A percentile compares a stretch with the other conserved stretches of the same genome.
These are phyloP conservation scores for Macrocystidia cucumis DNA, from an alignment of 1,284 basidiomycete genomes.

Conservation along the genomic window DNA sequence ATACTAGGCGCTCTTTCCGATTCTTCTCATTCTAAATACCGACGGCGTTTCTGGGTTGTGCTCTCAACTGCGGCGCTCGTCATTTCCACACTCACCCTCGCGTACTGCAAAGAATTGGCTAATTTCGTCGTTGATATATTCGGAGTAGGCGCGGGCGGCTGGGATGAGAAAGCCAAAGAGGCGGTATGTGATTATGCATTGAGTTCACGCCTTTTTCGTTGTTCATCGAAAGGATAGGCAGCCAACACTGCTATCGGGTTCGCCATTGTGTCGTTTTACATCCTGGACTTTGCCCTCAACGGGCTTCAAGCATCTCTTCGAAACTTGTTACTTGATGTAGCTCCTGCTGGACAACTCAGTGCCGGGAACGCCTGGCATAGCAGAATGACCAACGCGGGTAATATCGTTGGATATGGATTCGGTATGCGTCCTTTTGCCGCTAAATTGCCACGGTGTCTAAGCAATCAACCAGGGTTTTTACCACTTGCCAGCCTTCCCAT, in stretches of 20 bases:
- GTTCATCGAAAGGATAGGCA: constrained; percentile 34
- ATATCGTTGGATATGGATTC: constrained; percentile 87
- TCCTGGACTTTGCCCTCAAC: constrained; percentile 94
- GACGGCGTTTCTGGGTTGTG: constrained; percentile 86
- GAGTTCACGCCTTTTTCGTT: constrained; percentile 3
- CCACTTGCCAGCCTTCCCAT: constrained; percentile 73
- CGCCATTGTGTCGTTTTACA: constrained; percentile 88
- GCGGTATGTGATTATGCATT: constrained; percentile 31
- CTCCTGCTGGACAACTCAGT: constrained; percentile 82
- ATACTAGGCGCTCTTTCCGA: constrained; percentile 84
- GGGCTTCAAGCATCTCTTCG: constrained; percentile 89
- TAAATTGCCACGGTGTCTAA: not conserved
- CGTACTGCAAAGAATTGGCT: constrained; percentile 79
- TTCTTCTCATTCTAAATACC: constrained; percentile 81
- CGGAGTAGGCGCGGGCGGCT: constrained; percentile 76
- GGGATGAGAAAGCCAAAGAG: constrained; percentile 76
- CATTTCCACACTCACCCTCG: constrained; percentile 68
- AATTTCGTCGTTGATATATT: constrained; percentile 72
- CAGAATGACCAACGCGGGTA: constrained; percentile 91
- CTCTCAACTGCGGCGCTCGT: constrained; percentile 73
- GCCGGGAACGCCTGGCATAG: constrained; percentile 98
- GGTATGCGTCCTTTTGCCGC: constrained; percentile 37
- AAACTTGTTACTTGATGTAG: constrained; percentile 87
- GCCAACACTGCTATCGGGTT: constrained; percentile 71
- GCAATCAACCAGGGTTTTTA: constrained; percentile 57